A percentile compares a stretch with the other conserved stretches of the same genome.
Conservation (phyloP, 106 monocot species). For the Xerophyta viscosa region DNA sequence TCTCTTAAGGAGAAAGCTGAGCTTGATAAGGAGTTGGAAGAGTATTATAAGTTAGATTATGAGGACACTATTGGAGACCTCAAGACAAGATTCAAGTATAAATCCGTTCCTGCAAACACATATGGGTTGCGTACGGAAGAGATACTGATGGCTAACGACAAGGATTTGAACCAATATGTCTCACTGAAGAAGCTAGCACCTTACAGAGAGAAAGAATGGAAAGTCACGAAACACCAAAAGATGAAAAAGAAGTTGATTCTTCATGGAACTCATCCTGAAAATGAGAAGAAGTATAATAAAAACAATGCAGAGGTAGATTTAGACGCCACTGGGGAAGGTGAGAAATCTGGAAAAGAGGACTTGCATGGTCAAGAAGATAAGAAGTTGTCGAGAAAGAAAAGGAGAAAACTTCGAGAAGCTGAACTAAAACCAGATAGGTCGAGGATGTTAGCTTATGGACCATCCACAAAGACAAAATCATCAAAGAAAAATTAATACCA, state of each 20-base stretch:
- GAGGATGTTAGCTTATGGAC: conserved; percentile 57
- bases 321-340: conserved; percentile 1
- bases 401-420: conserved; percentile 32
- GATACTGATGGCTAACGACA: conserved; percentile 65
- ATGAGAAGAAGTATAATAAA: conserved; percentile 23
- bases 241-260: conserved; percentile 51
- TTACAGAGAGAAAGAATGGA: conserved; percentile 80
- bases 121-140: conserved; percentile 67
- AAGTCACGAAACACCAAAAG: conserved; percentile 73
- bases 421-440: conserved; percentile 43
- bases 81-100: conserved; percentile 91
- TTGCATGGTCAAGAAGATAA: conserved; percentile 17
- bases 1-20: conserved; percentile 72
- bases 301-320: background rate
- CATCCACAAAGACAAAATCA: conserved; percentile 31
- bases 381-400: conserved; percentile 26
- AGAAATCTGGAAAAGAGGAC: conserved; percentile 17
- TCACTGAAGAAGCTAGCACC: conserved; percentile 85
- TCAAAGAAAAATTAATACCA: conserved; percentile 29
- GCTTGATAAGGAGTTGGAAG: conserved; percentile 90
- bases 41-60: conserved; percentile 98
- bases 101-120: conserved; percentile 44
- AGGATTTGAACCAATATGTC: conserved; percentile 94
- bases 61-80: conserved; percentile 92
- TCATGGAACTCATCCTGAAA: conserved; percentile 21